phyloP scores from a whole-genome alignment of 73 alveolate species.

The Uronychia setigera region DNA sequence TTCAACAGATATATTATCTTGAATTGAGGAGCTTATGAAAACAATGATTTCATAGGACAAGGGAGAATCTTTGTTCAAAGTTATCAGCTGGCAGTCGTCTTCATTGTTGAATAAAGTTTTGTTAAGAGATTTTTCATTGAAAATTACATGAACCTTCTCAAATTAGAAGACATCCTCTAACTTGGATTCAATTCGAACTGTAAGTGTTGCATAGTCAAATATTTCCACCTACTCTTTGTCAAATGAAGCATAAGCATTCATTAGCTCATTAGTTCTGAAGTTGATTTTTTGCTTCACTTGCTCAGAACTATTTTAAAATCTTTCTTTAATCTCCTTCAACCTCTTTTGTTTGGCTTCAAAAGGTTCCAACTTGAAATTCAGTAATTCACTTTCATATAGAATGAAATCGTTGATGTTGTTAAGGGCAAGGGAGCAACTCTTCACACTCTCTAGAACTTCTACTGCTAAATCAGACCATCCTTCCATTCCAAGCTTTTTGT shows the following conservation, averaged over 20 bases:
- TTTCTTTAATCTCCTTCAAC: background rate
- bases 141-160: background rate
- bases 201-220: background rate
- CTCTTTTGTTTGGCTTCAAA: background rate
- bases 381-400: background rate
- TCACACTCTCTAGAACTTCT: background rate
- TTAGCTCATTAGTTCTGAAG: background rate
- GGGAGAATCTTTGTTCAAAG: background rate
- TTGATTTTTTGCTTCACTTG: background rate
- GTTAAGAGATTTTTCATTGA: background rate
- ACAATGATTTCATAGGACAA: background rate
- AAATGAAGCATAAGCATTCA: background rate
- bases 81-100: background rate
- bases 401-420: background rate
- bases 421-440: slow-evolving; percentile 1
- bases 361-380: background rate
- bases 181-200: background rate
- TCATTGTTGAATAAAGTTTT: background rate
- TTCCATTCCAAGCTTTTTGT: background rate
- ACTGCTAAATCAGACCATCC: background rate
- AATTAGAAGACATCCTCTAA: background rate
- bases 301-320: background rate
- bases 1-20: background rate
- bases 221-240: background rate
- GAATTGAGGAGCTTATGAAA: background rate